Conservation (phyloP, 176 grass and related monocot genomes). For the Juncus inflexus region DNA sequence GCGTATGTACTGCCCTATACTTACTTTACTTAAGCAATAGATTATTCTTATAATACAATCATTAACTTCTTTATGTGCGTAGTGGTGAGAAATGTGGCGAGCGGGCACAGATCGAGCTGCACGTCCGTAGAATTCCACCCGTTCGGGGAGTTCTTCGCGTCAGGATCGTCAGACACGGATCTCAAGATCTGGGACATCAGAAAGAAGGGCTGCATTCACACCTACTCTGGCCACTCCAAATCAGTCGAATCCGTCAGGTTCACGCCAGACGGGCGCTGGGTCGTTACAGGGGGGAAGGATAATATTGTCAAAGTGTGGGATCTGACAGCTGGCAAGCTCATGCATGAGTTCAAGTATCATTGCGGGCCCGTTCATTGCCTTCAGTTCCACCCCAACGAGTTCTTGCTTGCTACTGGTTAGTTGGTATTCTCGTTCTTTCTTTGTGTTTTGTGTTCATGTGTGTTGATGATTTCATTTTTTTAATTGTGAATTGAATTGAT, state of each 20-base stretch:
- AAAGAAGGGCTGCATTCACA: slow-evolving; percentile 98
- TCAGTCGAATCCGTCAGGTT: slow-evolving; percentile 76
- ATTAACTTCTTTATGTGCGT: slow-evolving; percentile 18
- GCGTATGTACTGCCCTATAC: slow-evolving; percentile 44
- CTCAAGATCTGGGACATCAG: slow-evolving; percentile 99
- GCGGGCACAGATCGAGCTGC: slow-evolving; percentile 74
- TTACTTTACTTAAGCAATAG: not conserved
- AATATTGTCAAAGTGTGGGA: slow-evolving; percentile 94
- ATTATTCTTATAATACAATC: slow-evolving; percentile 6
- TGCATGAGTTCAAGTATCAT: slow-evolving; percentile 98
- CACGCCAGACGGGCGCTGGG: slow-evolving; percentile 96
- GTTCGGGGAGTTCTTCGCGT: slow-evolving; percentile 97
- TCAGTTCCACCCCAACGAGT: slow-evolving; percentile 91
- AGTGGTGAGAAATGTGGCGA: slow-evolving; percentile 73
- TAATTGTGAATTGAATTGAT: slow-evolving; percentile 31
- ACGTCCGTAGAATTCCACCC: slow-evolving; percentile 90
- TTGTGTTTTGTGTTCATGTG: slow-evolving; percentile 8
- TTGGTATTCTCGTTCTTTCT: slow-evolving; percentile 31
- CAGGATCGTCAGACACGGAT: slow-evolving; percentile 88
- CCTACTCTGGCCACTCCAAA: slow-evolving; percentile 77
- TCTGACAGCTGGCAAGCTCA: slow-evolving; percentile 92
- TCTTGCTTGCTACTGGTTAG: slow-evolving; percentile 77
- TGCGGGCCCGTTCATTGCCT: slow-evolving; percentile 65
- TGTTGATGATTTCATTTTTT: not conserved
- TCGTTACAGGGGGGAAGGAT: slow-evolving; percentile 96